Base-by-base conservation (phyloP, 306 rosid species). In the Trifolium subterraneum region DNA sequence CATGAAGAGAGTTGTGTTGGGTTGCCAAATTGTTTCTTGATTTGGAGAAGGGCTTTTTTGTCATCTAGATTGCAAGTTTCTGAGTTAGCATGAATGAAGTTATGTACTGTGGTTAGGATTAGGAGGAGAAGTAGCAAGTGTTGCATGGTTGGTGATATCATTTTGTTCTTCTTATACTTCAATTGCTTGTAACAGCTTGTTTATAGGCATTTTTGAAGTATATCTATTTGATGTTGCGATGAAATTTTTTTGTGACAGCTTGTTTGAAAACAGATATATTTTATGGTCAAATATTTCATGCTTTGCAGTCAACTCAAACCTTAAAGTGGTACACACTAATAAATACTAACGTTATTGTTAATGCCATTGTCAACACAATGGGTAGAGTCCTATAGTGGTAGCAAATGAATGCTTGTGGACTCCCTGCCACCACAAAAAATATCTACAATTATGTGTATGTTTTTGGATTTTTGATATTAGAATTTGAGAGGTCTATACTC, bases 21-120 rank as follows among this genome's bases (percentile, higher is more conserved):
- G 31, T 54, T 54, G 14, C 60, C 60, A 54, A 54, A 54, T 4
- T 80, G 61, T 35, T 31, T n/a, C 59, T 80, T 80, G 14, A 80
- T 10, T 52, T 70, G 72, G 45, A 79, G 83, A 1, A 79, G 79
- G 8, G 75, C 65, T 38, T 10, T 23, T 12, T 78, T 78, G 59
- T 78, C 81, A 16, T 70, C 18, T 4, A 66, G 71, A 27, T 78
- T 78, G 72, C 81, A 78, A 25, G 48, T 72, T 18, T 78, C 81
- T 3, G 81, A 10, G 6, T n/a, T 31, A 29, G 67, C 29, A 6
- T 31, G 42, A 2, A 5, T 12, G n/a, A 18, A 6, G 16, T 36
- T 10, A 4, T 20, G 14, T 54, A n/a, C n/a, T n/a, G 15, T 20
- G 42, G 41, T 25, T 58, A 58, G 27, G 41, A 41, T 13, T 2